Evolutionary conservation across 257 asterid genomes (phyloP), one percentile per base, ranked within the genome.

Genomic region (Lycium ferocissimum): DNA sequence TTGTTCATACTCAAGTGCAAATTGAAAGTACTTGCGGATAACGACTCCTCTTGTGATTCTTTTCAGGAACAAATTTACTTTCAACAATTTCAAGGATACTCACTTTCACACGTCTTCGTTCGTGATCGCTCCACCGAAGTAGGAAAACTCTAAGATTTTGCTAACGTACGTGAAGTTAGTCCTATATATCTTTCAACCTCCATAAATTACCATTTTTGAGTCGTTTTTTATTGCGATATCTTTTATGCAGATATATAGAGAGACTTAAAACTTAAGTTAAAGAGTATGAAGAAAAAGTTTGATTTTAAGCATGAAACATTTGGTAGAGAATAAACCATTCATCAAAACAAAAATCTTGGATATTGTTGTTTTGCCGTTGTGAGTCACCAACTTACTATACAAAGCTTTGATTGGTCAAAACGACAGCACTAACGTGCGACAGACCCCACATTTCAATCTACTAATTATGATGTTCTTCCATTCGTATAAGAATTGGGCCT

Each of bases 351-450:
- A 67, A 69, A 69, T 69, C 51, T 37, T 69, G 76, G 76, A 69
- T 37, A 69, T 69, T 69, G 43, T 37, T 69, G 45, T 37, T 22
- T 69, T 69, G 22, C 22, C 7, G 9, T 17, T 58, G 22, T 17
- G 3, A 17, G 20, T 15, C 22, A 15, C 62, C 33, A 26, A 26
- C 33, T 26, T 26, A 26, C 33, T 1, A 26, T 1, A 26, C 33
- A 26, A 26, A 26, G 33, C 33, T 49, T 35, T 71, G 18, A 26
- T 51, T 73, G 83, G 87, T 88, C 87, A 84, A 85, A 26, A 81
- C 33, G 61, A 73, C 76, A 83, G 53, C 47, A 33, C 56, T 81
- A 84, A 83, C 85, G 85, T 84, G 89, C 79, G n/a, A 80, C 71
- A 20, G 83, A 80, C 82, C 86, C 88, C 26, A 69, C 76, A 83